phyloP scores from a whole-genome alignment of 495 filamentous ascomycete genomes.

The Xylaria curta region DNA sequence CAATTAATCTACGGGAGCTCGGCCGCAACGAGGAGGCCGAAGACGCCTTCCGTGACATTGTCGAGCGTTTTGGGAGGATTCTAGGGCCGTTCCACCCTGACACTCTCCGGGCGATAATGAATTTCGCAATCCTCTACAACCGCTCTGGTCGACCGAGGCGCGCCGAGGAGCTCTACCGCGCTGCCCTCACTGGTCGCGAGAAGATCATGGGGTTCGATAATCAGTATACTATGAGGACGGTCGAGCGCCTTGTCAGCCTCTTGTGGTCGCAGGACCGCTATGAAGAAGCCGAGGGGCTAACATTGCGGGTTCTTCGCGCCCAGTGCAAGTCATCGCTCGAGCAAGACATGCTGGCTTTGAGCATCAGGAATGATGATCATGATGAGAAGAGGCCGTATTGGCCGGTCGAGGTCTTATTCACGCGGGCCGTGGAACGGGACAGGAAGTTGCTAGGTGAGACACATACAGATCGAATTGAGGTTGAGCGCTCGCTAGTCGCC shows the following conservation, averaged over 20 bases:
- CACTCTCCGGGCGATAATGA: constrained; percentile 16
- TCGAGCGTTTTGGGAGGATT: constrained; percentile 11
- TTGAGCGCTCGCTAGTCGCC: not conserved
- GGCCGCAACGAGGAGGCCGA: constrained; percentile 8
- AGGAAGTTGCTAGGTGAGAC: constrained; percentile 15
- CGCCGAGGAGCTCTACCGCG: constrained; percentile 10
- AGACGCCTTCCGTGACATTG: constrained; percentile 17
- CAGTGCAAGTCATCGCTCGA: constrained; percentile 3
- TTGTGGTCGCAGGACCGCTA: constrained; percentile 14
- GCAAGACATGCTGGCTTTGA: not conserved
- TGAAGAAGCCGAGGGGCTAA: constrained; percentile 5
- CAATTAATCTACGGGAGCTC: constrained; percentile 7
- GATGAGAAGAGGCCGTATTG: constrained; percentile 17
- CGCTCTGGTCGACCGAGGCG: constrained; percentile 4
- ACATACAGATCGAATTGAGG: constrained; percentile 9
- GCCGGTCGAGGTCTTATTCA: constrained; percentile 13
- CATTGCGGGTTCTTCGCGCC: not conserved
- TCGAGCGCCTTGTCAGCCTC: constrained; percentile 6
- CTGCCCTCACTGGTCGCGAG: constrained; percentile 8
- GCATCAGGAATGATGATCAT: not conserved
- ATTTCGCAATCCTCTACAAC: constrained; percentile 12
- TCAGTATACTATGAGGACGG: constrained; percentile 9
- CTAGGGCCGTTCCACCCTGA: constrained; percentile 10
- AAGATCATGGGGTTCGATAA: constrained; percentile 11
- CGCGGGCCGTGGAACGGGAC: not conserved